These are phyloP conservation scores for Raphanus raphanistrum DNA, from an alignment of 345 rosid species.

Conservation along the genomic window DNA sequence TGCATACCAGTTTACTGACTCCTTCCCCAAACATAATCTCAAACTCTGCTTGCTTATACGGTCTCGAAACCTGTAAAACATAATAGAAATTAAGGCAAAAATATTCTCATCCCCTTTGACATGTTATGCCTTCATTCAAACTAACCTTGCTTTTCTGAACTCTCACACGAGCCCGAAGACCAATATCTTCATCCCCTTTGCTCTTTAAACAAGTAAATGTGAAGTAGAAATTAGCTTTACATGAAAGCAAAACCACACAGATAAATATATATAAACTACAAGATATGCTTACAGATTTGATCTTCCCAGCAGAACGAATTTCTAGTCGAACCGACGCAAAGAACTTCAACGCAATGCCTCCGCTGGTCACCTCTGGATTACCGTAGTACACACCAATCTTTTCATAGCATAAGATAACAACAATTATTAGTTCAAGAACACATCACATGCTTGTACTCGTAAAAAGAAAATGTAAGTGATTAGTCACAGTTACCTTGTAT, in stretches of 20 bases:
- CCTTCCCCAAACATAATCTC: constrained; percentile 97
- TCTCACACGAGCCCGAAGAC: constrained; percentile 88
- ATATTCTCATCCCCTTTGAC: background rate
- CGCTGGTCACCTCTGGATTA: constrained; percentile 97
- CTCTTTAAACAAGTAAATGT: constrained; percentile 36
- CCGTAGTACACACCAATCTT: constrained; percentile 98
- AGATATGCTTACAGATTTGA: constrained; percentile 76
- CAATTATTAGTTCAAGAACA: constrained; percentile 24
- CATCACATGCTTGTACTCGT: constrained; percentile 16
- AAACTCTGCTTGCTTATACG: constrained; percentile 94
- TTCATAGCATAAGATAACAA: constrained; percentile 36
- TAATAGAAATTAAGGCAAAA: background rate
- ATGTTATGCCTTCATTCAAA: constrained; percentile 6
- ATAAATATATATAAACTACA: background rate
- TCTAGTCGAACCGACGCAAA: constrained; percentile 95
- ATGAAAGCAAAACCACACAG: constrained; percentile 10
- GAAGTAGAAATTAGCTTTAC: background rate
- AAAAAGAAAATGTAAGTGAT: no score
- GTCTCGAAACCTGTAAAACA: constrained; percentile 75
- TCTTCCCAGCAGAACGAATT: constrained; percentile 92
- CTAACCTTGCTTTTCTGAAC: constrained; percentile 96
- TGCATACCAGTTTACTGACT: constrained; percentile 83
- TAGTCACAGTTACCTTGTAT: constrained; percentile 69
- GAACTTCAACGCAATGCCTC: constrained; percentile 93
- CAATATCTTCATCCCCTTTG: constrained; percentile 94